phyloP scores from a whole-genome alignment of 306 rosid genomes.

The Purshia tridentata region DNA sequence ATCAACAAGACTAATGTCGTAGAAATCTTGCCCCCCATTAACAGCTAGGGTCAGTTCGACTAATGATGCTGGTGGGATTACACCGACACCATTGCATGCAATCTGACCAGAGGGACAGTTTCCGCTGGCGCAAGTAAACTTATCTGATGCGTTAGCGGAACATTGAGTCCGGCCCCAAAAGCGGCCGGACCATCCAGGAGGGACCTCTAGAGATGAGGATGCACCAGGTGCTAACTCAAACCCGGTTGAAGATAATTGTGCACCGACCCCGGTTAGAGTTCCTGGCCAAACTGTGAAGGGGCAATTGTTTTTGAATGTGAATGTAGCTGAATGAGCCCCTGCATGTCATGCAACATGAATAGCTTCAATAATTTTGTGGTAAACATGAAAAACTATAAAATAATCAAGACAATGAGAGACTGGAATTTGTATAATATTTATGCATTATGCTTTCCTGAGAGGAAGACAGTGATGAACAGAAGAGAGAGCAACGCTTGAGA shows the following conservation, averaged over 20 bases:
- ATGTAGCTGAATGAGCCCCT: conserved; percentile 9
- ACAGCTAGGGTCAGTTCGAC: conserved; percentile 12
- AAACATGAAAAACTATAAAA: background rate
- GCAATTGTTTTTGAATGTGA: conserved; percentile 12
- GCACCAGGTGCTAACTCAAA: conserved; percentile 26
- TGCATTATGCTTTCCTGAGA: background rate
- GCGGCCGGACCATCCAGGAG: conserved; percentile 27
- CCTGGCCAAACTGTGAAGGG: conserved; percentile 16
- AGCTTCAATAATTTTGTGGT: background rate
- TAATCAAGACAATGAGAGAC: no score
- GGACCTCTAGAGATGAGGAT: background rate
- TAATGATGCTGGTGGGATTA: conserved; percentile 16
- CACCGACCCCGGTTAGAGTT: conserved; percentile 7
- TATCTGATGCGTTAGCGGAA: conserved; percentile 4
- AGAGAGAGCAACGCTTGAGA: conserved; percentile 14
- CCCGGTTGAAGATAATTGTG: conserved; percentile 22
- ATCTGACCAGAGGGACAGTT: conserved; percentile 31
- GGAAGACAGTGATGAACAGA: background rate
- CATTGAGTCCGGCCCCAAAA: conserved; percentile 31
- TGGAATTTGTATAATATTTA: no score
- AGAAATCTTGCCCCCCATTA: conserved; percentile 23
- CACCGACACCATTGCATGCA: conserved; percentile 30
- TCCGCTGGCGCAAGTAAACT: conserved; percentile 28
- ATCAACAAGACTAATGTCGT: conserved; percentile 32
- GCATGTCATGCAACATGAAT: conserved; percentile 1